Evolutionary conservation across 495 filamentous ascomycete species (phyloP).

Genomic region (Neurospora sp.): DNA sequence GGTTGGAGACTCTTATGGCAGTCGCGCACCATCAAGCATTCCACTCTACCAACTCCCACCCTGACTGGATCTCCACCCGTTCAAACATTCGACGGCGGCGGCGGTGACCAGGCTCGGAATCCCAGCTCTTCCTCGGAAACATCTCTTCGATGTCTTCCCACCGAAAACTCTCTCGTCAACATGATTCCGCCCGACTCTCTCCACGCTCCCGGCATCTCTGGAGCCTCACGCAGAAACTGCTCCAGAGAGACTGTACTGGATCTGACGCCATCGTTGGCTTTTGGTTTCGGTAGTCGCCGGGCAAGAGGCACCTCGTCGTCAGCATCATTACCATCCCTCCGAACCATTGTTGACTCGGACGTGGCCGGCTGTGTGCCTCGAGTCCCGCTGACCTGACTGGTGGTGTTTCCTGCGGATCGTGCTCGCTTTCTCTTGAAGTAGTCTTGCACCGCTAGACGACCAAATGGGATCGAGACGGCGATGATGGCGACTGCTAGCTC

Average conservation of each 20-base stretch:
- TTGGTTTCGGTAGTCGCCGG: neutral
- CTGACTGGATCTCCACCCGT: neutral
- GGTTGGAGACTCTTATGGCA: neutral
- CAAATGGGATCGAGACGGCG: constrained; percentile 1
- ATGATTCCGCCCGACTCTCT: neutral
- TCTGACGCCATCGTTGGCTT: neutral
- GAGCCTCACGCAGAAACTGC: neutral
- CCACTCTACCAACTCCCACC: neutral
- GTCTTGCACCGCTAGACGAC: neutral
- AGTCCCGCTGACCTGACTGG: neutral
- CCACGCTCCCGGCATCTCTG: neutral
- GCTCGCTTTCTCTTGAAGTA: neutral
- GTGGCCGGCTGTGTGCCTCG: neutral
- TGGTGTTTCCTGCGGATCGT: neutral
- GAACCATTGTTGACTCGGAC: neutral
- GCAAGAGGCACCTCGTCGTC: neutral
- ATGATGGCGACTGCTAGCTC: constrained; percentile 8
- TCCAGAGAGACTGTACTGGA: neutral
- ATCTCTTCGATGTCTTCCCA: neutral
- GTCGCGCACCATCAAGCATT: neutral
- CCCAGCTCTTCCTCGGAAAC: neutral
- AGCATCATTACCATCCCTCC: neutral
- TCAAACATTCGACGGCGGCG: neutral
- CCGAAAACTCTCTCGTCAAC: neutral
- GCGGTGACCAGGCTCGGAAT: neutral